Conservation (phyloP, 2,329 filamentous ascomycete genomes). For the Clarireedia hainanense region DNA sequence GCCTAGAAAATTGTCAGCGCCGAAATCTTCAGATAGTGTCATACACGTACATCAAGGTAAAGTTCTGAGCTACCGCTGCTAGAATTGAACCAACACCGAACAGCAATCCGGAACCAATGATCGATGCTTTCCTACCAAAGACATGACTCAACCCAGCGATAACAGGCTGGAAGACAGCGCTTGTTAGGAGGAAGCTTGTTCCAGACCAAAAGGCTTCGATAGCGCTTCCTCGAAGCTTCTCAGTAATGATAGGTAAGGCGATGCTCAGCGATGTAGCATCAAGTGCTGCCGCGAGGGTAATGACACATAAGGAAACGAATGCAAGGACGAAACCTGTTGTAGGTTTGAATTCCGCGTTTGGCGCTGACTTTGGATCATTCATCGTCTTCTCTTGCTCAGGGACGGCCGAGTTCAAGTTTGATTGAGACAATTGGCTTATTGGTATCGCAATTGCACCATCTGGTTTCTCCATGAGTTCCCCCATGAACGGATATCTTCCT, state of each 20-base stretch:
- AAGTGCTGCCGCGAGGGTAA: constrained; percentile 55
- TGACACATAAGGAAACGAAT: constrained; percentile 30
- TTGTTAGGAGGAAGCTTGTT: constrained; percentile 60
- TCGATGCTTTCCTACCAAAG: constrained; percentile 33
- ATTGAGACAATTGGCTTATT: not conserved
- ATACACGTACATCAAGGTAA: constrained; percentile 27
- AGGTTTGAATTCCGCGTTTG: constrained; percentile 19
- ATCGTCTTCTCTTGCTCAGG: not conserved
- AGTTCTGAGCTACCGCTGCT: constrained; percentile 31
- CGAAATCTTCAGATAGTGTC: not conserved
- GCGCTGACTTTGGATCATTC: too few relatives aligned
- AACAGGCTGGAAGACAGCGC: constrained; percentile 51
- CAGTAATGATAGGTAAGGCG: constrained; percentile 48
- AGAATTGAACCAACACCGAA: constrained; percentile 35
- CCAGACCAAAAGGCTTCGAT: constrained; percentile 65
- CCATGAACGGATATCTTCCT: too few relatives aligned
- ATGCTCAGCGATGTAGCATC: constrained; percentile 60
- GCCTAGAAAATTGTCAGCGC: constrained; percentile 15
- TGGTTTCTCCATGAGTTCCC: too few relatives aligned
- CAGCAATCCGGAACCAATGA: constrained; percentile 23
- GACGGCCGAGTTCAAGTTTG: not conserved
- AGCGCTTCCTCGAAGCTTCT: constrained; percentile 42
- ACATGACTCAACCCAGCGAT: constrained; percentile 33
- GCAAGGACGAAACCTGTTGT: constrained; percentile 20
- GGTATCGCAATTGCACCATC: not conserved